Conservation (phyloP, 352 stramenopile species). For the Globisporangium emineosum region DNA sequence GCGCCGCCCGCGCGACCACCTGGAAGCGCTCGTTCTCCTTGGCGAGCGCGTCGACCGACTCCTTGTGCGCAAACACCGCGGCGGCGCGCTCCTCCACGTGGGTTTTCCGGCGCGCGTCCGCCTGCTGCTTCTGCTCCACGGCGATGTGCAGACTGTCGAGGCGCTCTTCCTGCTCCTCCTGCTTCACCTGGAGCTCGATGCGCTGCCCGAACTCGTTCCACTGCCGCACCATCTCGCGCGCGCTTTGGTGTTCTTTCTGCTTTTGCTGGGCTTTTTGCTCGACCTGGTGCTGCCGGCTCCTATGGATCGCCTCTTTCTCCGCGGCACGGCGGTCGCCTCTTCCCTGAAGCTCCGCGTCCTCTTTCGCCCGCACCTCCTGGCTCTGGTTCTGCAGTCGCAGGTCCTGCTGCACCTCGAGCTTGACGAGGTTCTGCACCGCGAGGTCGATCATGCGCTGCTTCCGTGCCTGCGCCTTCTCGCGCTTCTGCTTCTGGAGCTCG, state of each 20-base stretch:
- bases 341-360: conserved; percentile 59
- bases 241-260: conserved; percentile 37
- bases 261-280: conserved; percentile 41
- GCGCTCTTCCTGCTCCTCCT: conserved; percentile 62
- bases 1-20: conserved; percentile 42
- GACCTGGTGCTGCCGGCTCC: conserved; percentile 58
- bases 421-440: conserved; percentile 65
- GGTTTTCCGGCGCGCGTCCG: conserved; percentile 57
- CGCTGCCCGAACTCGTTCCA: conserved; percentile 69
- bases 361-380: conserved; percentile 66
- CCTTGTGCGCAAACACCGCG: conserved; percentile 29
- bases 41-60: conserved; percentile 30
- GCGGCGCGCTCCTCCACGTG: conserved; percentile 37
- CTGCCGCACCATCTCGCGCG: conserved; percentile 43
- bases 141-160: conserved; percentile 60
- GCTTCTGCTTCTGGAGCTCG: conserved; percentile 55
- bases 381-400: conserved; percentile 59
- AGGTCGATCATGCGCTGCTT: conserved; percentile 87
- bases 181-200: conserved; percentile 47
- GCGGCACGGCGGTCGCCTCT: conserved; percentile 57
- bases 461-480: conserved; percentile 46
- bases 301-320: conserved; percentile 59
- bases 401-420: conserved; percentile 65
- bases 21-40: conserved; percentile 63
- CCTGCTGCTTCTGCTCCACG: conserved; percentile 74